These are phyloP conservation scores for Thelonectria olida DNA, from an alignment of 2,329 filamentous ascomycete species.

Conservation along the genomic window DNA sequence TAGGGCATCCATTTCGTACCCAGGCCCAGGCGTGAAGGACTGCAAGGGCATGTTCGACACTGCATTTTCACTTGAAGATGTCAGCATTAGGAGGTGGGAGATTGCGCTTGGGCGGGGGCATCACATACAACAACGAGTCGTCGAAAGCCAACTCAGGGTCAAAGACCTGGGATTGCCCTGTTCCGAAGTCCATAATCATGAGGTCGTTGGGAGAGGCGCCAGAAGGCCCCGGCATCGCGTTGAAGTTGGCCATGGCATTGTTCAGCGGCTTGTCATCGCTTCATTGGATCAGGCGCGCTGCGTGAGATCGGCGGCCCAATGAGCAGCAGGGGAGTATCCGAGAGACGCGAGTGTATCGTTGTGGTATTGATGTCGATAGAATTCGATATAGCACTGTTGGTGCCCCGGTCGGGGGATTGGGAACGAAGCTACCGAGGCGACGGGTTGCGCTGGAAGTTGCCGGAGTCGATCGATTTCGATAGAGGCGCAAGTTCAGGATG, in stretches of 20 bases:
- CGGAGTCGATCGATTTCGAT: conserved; percentile 5
- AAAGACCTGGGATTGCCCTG: conserved; percentile 52
- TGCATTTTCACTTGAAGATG: conserved; percentile 44
- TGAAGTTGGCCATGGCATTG: conserved; percentile 68
- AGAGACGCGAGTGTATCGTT: conserved; percentile 17
- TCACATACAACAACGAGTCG: conserved; percentile 62
- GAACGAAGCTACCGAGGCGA: conserved; percentile 9
- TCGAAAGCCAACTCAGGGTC: conserved; percentile 64
- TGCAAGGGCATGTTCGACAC: conserved; percentile 60
- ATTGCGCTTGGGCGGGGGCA: conserved; percentile 15
- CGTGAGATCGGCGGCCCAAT: conserved; percentile 30
- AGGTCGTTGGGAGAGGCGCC: conserved; percentile 55
- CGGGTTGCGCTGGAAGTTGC: not conserved
- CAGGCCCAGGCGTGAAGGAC: too few relatives aligned
- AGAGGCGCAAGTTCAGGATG: conserved; percentile 7
- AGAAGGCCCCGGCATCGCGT: conserved; percentile 62
- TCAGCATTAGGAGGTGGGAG: conserved; percentile 24
- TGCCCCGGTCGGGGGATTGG: not conserved
- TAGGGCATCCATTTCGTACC: conserved; percentile 69
- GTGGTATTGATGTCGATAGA: not conserved
- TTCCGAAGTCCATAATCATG: conserved; percentile 55
- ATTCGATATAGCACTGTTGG: not conserved
- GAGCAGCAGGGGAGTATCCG: conserved; percentile 13
- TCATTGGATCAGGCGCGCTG: conserved; percentile 35
- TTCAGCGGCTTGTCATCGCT: conserved; percentile 44